Conservation (phyloP, 2,329 filamentous ascomycete genomes). For the Byssothecium circinans region DNA sequence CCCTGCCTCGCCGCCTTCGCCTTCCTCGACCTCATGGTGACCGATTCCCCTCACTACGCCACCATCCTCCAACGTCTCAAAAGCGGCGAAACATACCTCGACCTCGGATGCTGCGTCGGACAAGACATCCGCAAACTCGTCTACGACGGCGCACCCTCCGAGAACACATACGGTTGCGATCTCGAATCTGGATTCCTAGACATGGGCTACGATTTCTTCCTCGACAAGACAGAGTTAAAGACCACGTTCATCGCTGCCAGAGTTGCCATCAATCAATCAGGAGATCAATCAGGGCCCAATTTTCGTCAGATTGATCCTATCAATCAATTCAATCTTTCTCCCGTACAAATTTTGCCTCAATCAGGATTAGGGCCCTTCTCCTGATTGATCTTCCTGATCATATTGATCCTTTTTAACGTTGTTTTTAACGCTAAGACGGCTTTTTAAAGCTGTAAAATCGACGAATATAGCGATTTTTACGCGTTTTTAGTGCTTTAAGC, state of each 20-base stretch:
- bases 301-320: too few species aligned
- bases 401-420: too few species aligned
- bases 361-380: too few species aligned
- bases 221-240: slow-evolving; percentile 45
- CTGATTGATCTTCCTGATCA: too few species aligned
- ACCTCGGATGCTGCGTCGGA: slow-evolving; percentile 42
- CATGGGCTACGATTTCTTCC: slow-evolving; percentile 52
- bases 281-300: too few species aligned
- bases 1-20: slow-evolving; percentile 42
- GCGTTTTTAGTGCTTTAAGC: too few species aligned
- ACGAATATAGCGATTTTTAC: too few species aligned
- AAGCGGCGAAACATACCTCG: slow-evolving; percentile 42
- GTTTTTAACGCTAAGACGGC: too few species aligned
- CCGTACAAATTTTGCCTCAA: too few species aligned
- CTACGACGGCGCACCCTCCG: slow-evolving; percentile 45
- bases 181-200: slow-evolving; percentile 52
- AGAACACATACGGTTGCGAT: slow-evolving; percentile 47
- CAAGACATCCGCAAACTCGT: slow-evolving; percentile 51
- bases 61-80: slow-evolving; percentile 41
- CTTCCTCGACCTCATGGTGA: slow-evolving; percentile 39
- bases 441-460: too few species aligned
- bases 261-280: too few species aligned
- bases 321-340: too few species aligned
- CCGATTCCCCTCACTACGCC: slow-evolving; percentile 26
- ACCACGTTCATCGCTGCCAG: slow-evolving; percentile 56